Conservation (phyloP, 345 rosid genomes). For the Garcia nutans region DNA sequence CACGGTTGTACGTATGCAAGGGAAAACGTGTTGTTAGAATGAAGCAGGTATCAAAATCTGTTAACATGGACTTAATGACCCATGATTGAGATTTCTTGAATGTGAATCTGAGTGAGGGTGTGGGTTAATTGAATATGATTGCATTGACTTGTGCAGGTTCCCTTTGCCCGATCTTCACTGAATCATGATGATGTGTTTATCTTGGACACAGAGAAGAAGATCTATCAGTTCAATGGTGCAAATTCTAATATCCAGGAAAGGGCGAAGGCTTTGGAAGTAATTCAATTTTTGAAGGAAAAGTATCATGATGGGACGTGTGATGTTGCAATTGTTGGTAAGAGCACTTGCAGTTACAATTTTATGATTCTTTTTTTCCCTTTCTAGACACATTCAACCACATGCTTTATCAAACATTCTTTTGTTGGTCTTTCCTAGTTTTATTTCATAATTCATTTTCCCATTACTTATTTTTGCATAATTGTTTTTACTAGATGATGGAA, state of each 20-base stretch:
- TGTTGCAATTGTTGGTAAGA: constrained; percentile 86
- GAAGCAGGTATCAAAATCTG: constrained; percentile 70
- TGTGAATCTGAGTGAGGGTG: constrained; percentile 14
- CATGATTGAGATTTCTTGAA: constrained; percentile 4
- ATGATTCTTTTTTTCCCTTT: background rate
- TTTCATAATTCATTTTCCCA: constrained; percentile 1
- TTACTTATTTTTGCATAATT: constrained; percentile 24
- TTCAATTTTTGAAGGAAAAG: constrained; percentile 89
- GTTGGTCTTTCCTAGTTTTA: background rate
- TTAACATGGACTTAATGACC: constrained; percentile 3
- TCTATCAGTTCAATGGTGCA: constrained; percentile 97
- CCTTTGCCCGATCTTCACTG: constrained; percentile 89
- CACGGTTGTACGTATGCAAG: constrained; percentile 76
- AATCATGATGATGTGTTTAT: constrained; percentile 99
- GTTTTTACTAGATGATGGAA: constrained; percentile 72
- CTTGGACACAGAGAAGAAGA: constrained; percentile 75
- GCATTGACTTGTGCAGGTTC: constrained; percentile 55
- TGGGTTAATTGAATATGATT: constrained; percentile 23
- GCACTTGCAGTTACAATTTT: constrained; percentile 15
- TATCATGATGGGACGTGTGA: constrained; percentile 78
- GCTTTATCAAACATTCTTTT: constrained; percentile 7
- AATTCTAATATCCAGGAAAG: constrained; percentile 98
- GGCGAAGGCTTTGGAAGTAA: constrained; percentile 92
- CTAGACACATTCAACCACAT: background rate
- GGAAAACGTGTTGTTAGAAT: constrained; percentile 87